phyloP scores from a whole-genome alignment of 2,329 filamentous ascomycete species.

The Diaporthe ilicicola region DNA sequence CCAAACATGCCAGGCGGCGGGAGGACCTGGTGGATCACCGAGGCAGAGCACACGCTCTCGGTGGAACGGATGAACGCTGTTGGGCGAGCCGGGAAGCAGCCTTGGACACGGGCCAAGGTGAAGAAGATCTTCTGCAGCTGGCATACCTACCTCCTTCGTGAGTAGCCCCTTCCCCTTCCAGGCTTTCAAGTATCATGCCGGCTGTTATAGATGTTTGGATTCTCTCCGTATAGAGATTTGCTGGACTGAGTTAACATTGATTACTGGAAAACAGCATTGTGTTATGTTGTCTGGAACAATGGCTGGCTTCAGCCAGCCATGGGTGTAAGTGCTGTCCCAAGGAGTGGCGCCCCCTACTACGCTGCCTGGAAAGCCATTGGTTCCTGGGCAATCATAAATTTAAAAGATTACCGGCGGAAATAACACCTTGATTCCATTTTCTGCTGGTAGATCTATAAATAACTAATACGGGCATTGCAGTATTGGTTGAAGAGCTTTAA shows the following conservation, averaged over 20 bases:
- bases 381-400: background rate
- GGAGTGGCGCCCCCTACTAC: no score
- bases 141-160: constrained; percentile 49
- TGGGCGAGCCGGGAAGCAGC: constrained; percentile 11
- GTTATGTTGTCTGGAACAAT: constrained; percentile 51
- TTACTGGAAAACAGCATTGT: constrained; percentile 36
- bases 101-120: constrained; percentile 39
- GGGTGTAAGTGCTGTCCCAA: constrained; percentile 36
- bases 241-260: background rate
- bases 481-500: constrained; percentile 54
- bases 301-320: constrained; percentile 45
- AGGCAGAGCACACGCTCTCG: constrained; percentile 46
- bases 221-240: background rate
- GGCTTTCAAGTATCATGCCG: no score
- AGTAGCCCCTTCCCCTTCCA: constrained; percentile 8
- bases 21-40: constrained; percentile 47
- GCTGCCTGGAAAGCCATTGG: background rate
- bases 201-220: background rate
- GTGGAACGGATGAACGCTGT: constrained; percentile 40
- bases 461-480: background rate
- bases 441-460: no score
- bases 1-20: constrained; percentile 54
- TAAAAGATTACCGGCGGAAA: no score
- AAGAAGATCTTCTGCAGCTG: constrained; percentile 47
- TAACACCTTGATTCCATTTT: no score